Evolutionary conservation across 2,329 filamentous ascomycete species (phyloP), one percentile per base, ranked within the genome.

Genomic region (Aschersonia sp.): DNA sequence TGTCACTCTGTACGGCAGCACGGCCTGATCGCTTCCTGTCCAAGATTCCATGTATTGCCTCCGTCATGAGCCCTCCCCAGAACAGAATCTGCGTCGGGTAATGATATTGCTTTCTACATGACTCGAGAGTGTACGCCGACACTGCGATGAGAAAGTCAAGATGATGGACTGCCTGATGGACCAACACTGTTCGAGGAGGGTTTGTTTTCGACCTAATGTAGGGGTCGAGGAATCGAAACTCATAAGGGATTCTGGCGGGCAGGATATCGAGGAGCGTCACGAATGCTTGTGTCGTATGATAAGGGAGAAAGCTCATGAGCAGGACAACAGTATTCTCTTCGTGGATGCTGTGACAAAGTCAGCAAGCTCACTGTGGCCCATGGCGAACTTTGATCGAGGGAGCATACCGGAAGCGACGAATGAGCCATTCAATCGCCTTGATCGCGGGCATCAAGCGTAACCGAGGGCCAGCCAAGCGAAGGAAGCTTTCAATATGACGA

Each of bases 371-470:
- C 28, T n/a, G n/a, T 12, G 30, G 31, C n/a, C n/a, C 9, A 9
- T 9, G 40, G 5, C 29, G 20, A 9, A 30, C 10, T 31, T n/a
- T 3, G 10, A 10, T 30, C 7, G 31, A 38, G 35, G 28, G 32
- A 30, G 7, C n/a, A 20, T 70, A 94, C 88, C 83, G 80, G 60
- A 97, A 98, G 58, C 91, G 77, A 59, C 92, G 75, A 48, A 98
- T 77, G 44, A 98, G 75, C 92, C 92, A 99, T 69, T 99, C 94
- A 40, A 97, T 74, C 12, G 89, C 82, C 66, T 94, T 94, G 47
- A 95, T 78, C 1, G 87, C 88, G 41, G 92, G 91, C 68, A 84
- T 89, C 32, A 99, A 72, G 53, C 91, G 74, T 54, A 98, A 63
- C 41, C 84, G 78, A 30, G 82, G 80, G 29, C 86, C 84, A 9